Evolutionary conservation across 441 rosid genomes (phyloP), one percentile per base, ranked within the genome.

Genomic region (Macaranga tanarius): DNA sequence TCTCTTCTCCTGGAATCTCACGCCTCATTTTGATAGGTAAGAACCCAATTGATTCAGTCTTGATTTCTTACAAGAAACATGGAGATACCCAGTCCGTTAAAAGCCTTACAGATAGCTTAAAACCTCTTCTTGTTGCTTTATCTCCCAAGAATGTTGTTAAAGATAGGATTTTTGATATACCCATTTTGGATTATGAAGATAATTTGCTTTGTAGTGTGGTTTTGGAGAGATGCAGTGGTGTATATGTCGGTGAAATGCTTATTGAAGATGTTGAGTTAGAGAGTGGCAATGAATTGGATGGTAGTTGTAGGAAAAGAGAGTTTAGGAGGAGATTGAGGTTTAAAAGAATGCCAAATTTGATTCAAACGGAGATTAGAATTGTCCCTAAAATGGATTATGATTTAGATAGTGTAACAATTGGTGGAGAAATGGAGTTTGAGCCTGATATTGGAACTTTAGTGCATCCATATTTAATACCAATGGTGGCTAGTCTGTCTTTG

Each of bases 311-410:
- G 2, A 65, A 38, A 9, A 79, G 87, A 67, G 94, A 91, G 71
- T 90, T 88, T 68, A 79, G 89, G 80, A 88, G 97, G 89, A 86
- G 96, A 74, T 68, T 92, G 80, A 93, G 98, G 84, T 92, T 92
- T 74, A 92, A 89, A 77, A 93, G 95, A 71, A 85, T 86, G 96
- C 97, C 98, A 7, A 90, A 85, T 68, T 78, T 89, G 78, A 83
- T 92, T 26, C 98, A 93, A 76, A 82, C 93, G 0, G 91, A 85
- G 42, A 78, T 90, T 40, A 80, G 75, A 60, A 79, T 89, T 7
- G 75, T 84, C 19, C 90, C 92, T 0, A 67, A 22, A 59, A 34
- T 38, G 2, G 58, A 52, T 62, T 59, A 17, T 75, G 65, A 20
- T 63, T 75, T 59, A 31, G 79, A 74, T 62, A 7, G 40, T 58